These are phyloP conservation scores for Prunus dulcis DNA, from an alignment of 306 rosid genomes.

Conservation along the genomic window DNA sequence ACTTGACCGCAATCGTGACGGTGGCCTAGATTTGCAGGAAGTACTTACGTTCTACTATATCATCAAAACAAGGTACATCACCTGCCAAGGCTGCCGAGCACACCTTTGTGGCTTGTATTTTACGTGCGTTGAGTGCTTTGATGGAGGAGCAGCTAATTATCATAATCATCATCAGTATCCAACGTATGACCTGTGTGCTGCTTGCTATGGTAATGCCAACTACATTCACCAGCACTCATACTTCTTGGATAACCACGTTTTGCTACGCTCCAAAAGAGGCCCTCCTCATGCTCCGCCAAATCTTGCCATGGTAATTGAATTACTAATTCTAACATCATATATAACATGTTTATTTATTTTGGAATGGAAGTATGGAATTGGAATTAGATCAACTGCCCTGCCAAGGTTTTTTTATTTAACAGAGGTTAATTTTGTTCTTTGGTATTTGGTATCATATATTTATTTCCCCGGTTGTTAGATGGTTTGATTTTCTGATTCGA, in stretches of 20 bases:
- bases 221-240: background rate
- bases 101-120: constrained; percentile 12
- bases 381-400: too few relatives aligned
- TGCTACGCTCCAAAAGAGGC: constrained; percentile 23
- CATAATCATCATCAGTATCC: background rate
- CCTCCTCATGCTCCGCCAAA: background rate
- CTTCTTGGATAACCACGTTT: constrained; percentile 14
- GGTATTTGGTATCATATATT: too few relatives aligned
- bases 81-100: background rate
- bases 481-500: too few relatives aligned
- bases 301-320: too few relatives aligned
- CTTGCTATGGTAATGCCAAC: background rate
- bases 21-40: constrained; percentile 3
- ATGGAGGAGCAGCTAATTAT: background rate
- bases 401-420: too few relatives aligned
- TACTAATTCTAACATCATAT: too few relatives aligned
- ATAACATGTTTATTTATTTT: too few relatives aligned
- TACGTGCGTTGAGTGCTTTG: constrained; percentile 6
- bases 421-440: too few relatives aligned
- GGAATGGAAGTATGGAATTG: too few relatives aligned
- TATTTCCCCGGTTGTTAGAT: too few relatives aligned
- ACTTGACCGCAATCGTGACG: constrained; percentile 10
- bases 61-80: constrained; percentile 2
- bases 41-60: constrained; percentile 21
- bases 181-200: constrained; percentile 2